Evolutionary conservation across 306 rosid species (phyloP), one percentile per base, ranked within the genome.

Genomic region (Casuarina equisetifolia): DNA sequence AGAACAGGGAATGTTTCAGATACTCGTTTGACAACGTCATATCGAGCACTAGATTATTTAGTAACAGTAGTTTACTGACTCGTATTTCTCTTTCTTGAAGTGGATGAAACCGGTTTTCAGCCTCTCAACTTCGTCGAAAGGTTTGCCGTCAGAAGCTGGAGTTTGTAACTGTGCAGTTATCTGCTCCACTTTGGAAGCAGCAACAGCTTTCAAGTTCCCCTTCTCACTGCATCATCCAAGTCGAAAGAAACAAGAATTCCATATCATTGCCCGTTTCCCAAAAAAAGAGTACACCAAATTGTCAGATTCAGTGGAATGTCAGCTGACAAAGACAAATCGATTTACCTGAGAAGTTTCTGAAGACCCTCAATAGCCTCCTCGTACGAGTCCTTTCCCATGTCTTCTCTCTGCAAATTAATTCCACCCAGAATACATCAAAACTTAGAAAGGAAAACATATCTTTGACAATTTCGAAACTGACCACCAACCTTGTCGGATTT

Each of bases 31-130:
- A 25, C 32, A 25, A 25, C 32, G 32, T 25, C 32, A 25, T 25
- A 25, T 25, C 32, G 32, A 25, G 1, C 1, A 25, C 32, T 25
- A 25, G 32, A 25, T 25, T 25, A 25, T 25, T 25, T 71, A 10
- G 77, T 83, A 76, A 81, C 76, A 54, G 52, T 48, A 55, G 40
- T n/a, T 32, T 42, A 85, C 90, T 75, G 43, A 96, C 99, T 92
- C 99, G 68, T 85, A 96, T 96, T 96, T 96, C 93, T 96, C 97
- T 70, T 78, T 90, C 90, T 96, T 96, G 98, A 92, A 96, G 54
- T 86, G 6, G 80, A 90, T 54, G 81, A 79, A 96, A 63, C 99
- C 99, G 75, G 81, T 1, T 79, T 96, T 96, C 82, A 96, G 79
- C 75, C 94, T 96, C 36, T 96, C 99, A 19, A 91, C 92, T 3